Conservation (phyloP, 78 protist species). For the slime mould (Dictyostelium discoideum) region dicty_2.7 NC_007088.5:1701501-1702000, state of each 20-base stretch:
- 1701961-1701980: slow-evolving; percentile 49
- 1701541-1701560: slow-evolving; percentile 83
- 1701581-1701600: slow-evolving; percentile 70
- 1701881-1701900: background rate
- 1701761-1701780: slow-evolving; percentile 47
- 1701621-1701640: slow-evolving; percentile 79
- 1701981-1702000: slow-evolving; percentile 85
- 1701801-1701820: slow-evolving; percentile 41
- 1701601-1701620: slow-evolving; percentile 66
- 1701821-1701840: slow-evolving; percentile 71
- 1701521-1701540: slow-evolving; percentile 74
- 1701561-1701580: slow-evolving; percentile 70
- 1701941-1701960: background rate
- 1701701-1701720: slow-evolving; percentile 23
- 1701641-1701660: slow-evolving; percentile 79
- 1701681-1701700: slow-evolving; percentile 40
- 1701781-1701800: slow-evolving; percentile 38
- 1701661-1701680: slow-evolving; percentile 24
- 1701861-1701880: background rate
- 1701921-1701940: background rate
- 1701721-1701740: slow-evolving; percentile 43
- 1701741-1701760: background rate
- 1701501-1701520: slow-evolving; percentile 70
- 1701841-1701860: background rate
- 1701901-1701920: background rate